Base-by-base conservation (phyloP, 352 stramenopile genomes). In the Blastocystis sp. region DNA sequence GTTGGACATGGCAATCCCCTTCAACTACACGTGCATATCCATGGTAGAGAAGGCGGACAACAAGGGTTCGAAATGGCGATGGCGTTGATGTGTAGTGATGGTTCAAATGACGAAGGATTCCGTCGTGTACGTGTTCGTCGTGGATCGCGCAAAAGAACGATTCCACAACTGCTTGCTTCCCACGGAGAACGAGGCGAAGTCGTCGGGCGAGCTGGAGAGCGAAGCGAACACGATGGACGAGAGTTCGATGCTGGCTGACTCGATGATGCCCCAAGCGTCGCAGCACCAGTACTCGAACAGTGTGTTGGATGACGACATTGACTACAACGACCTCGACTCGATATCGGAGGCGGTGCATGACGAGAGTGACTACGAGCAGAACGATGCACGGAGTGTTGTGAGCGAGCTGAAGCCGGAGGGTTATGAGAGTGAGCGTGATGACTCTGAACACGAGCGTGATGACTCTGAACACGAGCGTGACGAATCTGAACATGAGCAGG, bases 241-340 rank as follows among this genome's bases (percentile, higher is more conserved):
- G 26, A 35, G 19, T 41, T 77, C 66, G 26, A 19, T 67, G n/a
- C 29, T 85, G 9, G 26, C 51, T 16, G 74, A 85, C 66, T 85
- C 74, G n/a, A 26, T 85, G 24, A 6, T 85, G 13, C 74, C 74
- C 51, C 74, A 85, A 45, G 55, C 55, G 24, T 85, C 74, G 12
- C 35, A 55, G 19, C 60, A 21, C 3, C 67, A 16, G 24, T 37
- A 85, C 26, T 39, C 45, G n/a, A 31, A 51, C 24, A 67, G 50
- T 29, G 24, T 45, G 21, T 60, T 77, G 10, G 66, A 41, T 69
- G 51, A 69, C 31, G 74, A 69, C 35, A 13, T 74, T 9, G 63
- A 74, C 19, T 31, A 74, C 9, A 50, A 51, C 35, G 19, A 33
- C 6, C 19, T 26, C 9, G 63, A 74, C 9, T 74, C 31, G 9